A percentile compares a stretch with the other conserved stretches of the same genome.
Evolutionary conservation across 257 asterid genomes (phyloP).

Genomic region (Plectranthus barbatus): DNA sequence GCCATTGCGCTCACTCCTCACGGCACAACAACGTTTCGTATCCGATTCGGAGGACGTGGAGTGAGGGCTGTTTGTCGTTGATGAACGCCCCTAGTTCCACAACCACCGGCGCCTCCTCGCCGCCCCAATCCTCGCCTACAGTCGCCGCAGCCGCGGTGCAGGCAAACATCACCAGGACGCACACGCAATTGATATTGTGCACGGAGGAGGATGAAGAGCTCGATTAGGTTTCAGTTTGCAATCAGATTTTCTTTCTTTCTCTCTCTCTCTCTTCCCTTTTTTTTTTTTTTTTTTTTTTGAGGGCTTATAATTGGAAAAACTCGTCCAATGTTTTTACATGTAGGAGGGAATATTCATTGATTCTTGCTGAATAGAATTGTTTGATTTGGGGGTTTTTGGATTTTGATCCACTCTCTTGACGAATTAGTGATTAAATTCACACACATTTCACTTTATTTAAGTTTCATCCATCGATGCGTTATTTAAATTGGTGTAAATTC

Average conservation of each 20-base stretch:
- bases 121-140: slow-evolving; percentile 6
- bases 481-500: neutral
- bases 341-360: slow-evolving; percentile 1
- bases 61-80: slow-evolving; percentile 41
- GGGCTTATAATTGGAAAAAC: neutral
- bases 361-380: neutral
- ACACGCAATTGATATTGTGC: slow-evolving; percentile 21
- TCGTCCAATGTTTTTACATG: neutral
- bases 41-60: slow-evolving; percentile 55
- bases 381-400: slow-evolving; percentile 6
- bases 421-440: neutral
- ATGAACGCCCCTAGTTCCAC: slow-evolving; percentile 13
- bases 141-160: neutral
- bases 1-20: slow-evolving; percentile 16
- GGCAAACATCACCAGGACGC: slow-evolving; percentile 16
- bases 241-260: neutral
- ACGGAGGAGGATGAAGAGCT: slow-evolving; percentile 19
- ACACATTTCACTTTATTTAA: neutral
- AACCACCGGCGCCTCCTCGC: slow-evolving; percentile 10
- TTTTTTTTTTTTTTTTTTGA: neutral
- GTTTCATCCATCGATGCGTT: neutral
- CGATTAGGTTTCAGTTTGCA: neutral
- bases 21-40: slow-evolving; percentile 20
- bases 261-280: no score
- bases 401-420: slow-evolving; percentile 7